Base-by-base conservation (phyloP, 2,329 filamentous ascomycete species). In the Apiospora saccharicola region DNA sequence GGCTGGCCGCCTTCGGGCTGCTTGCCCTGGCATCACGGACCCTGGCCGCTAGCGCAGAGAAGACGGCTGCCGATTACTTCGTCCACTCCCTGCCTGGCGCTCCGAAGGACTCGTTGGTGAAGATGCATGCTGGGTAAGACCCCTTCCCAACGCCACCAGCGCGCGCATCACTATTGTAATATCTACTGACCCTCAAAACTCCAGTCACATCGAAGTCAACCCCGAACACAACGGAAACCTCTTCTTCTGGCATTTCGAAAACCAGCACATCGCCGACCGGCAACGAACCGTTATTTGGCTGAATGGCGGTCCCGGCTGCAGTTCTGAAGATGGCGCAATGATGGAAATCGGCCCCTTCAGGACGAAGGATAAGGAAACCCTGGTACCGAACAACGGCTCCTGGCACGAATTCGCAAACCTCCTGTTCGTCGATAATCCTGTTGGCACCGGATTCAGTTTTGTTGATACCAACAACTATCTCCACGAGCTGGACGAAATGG, bases 391-490 rank as follows among this genome's bases (percentile, higher is more conserved):
- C 81, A 92, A 97, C 71, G 96, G 96, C n/a, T 95, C 95, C 0
- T 99, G 97, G 97, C 93, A 98, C 82, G 96, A 99, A 85, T 99
- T 98, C 79, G 94, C 96, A 75, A 99, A 99, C 79, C 83, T 99
- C 70, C 90, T 99, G 73, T 99, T 99, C 80, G 94, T 99, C 73
- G 96, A 99, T 80, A 97, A 98, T 80, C 96, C 96, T 0, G 95
- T 98, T 47, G 97, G 96, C 16, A 98, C 96, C 1, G 96, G 96
- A 3, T 99, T 93, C 85, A 99, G 96, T 83, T 98, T 96, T 80
- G 95, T 95, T 79, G 93, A 98, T 79, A 96, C 94, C 19, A 89
- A 99, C 82, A 93, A 91, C 78, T 98, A 94, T 79, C 82, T 98
- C 24, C 90, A 92, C 76, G 96, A 98, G 81, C 87, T 99, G 73